Evolutionary conservation across 2,329 filamentous ascomycete species (phyloP).

Genomic region (Dactylellina leptospora): DNA sequence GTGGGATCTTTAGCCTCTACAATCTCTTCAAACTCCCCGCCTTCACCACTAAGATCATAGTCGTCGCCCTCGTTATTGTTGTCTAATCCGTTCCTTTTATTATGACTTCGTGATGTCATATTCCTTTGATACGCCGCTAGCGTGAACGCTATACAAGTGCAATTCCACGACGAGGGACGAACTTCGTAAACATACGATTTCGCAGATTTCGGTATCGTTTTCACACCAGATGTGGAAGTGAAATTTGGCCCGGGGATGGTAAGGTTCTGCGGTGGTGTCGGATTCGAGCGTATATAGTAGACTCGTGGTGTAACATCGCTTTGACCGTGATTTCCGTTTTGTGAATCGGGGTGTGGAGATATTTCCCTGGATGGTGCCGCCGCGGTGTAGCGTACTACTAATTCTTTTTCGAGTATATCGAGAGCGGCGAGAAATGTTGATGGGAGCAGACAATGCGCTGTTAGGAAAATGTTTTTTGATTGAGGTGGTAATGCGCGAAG

Average conservation of each 20-base stretch:
- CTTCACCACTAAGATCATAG: conserved; percentile 11
- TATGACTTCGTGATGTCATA: conserved; percentile 31
- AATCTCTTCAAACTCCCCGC: conserved; percentile 23
- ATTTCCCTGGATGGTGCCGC: conserved; percentile 44
- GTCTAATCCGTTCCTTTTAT: conserved; percentile 51
- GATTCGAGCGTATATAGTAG: conserved; percentile 73
- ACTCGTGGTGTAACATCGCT: conserved; percentile 57
- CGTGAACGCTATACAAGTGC: conserved; percentile 84
- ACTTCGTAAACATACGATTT: conserved; percentile 71
- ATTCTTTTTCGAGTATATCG: conserved; percentile 81
- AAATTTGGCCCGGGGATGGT: conserved; percentile 56
- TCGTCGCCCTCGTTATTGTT: conserved; percentile 51
- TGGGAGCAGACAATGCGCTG: conserved; percentile 68
- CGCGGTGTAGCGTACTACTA: conserved; percentile 68
- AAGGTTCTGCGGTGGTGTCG: conserved; percentile 58
- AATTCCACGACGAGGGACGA: conserved; percentile 80
- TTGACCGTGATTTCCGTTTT: not conserved
- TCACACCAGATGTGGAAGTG: conserved; percentile 54
- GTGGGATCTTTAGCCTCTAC: conserved; percentile 54
- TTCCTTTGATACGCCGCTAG: conserved; percentile 71
- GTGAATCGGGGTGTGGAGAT: not conserved
- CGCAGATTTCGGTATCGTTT: conserved; percentile 53
- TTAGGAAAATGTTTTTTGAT: conserved; percentile 60
- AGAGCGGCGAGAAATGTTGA: conserved; percentile 83
- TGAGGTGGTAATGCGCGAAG: conserved; percentile 56